These are phyloP conservation scores for Coccinonectria pachysandricola DNA, from an alignment of 2,329 filamentous ascomycete species.

Conservation along the genomic window DNA sequence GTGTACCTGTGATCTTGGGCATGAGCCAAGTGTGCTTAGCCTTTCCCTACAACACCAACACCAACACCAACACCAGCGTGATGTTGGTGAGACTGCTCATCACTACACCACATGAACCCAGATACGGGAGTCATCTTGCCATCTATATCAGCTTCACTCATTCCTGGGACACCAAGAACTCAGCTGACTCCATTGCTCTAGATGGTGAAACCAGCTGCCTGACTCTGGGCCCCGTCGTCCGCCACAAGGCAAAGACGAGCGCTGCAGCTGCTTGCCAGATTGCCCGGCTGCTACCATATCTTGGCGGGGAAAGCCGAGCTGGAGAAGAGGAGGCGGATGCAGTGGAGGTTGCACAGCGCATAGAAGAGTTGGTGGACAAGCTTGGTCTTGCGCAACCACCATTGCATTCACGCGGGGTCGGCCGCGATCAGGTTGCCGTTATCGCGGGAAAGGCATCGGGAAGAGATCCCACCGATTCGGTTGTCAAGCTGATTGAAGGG, in stretches of 20 bases:
- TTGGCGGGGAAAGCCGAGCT: conserved; percentile 3
- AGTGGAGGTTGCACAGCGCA: conserved; percentile 7
- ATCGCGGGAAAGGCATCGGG: conserved; percentile 4
- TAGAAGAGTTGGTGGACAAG: conserved; percentile 3
- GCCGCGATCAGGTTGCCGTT: conserved; percentile 5
- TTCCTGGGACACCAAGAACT: too few relatives aligned
- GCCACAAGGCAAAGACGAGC: conserved; percentile 4
- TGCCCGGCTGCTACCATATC: conserved; percentile 7
- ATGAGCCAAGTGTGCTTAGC: too few relatives aligned
- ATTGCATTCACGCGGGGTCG: conserved; percentile 3
- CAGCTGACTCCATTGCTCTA: too few relatives aligned
- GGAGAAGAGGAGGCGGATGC: conserved; percentile 4
- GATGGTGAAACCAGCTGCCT: conserved; percentile 15
- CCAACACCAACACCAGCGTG: too few relatives aligned
- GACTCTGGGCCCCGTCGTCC: conserved; percentile 7
- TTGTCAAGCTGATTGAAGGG: conserved; percentile 6
- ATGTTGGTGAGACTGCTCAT: conserved; percentile 6
- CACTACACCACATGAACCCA: too few relatives aligned
- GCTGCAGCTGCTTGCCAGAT: conserved; percentile 7
- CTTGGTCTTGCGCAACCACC: conserved; percentile 7
- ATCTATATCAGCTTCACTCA: too few relatives aligned
- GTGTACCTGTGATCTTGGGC: conserved; percentile 4
- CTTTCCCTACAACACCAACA: too few relatives aligned
- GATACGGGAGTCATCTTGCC: too few relatives aligned
- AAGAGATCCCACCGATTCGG: conserved; percentile 1